Conservation (phyloP, 208 protist genomes). For the Wallacemonas collosoma region DNA sequence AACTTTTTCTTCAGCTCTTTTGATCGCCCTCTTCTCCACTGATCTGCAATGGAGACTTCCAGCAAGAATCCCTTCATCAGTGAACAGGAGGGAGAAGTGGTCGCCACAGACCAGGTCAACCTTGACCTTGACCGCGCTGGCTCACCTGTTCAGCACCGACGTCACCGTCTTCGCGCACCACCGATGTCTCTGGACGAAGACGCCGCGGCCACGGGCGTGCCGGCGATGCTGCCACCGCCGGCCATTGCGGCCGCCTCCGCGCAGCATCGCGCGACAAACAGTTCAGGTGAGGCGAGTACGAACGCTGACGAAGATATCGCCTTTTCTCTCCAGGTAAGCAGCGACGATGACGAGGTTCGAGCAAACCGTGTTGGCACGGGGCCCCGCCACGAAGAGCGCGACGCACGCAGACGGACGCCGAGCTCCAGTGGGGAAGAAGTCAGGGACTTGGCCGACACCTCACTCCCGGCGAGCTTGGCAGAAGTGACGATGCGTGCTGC, state of each 20-base stretch:
- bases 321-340: slow-evolving; percentile 6
- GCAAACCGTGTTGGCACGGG: not conserved
- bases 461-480: slow-evolving; percentile 5
- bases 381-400: too few species aligned
- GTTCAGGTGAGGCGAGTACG: not conserved
- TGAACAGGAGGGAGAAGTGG: not conserved
- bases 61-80: not conserved
- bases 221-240: slow-evolving; percentile 1
- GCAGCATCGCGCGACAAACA: not conserved
- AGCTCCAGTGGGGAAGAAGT: not conserved
- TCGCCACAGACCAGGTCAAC: slow-evolving; percentile 1
- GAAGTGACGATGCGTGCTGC: not conserved
- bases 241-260: not conserved
- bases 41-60: not conserved
- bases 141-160: slow-evolving; percentile 15
- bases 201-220: not conserved
- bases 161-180: slow-evolving; percentile 2
- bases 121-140: slow-evolving; percentile 14
- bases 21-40: not conserved
- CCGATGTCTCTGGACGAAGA: not conserved
- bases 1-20: slow-evolving; percentile 8
- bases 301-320: not conserved
- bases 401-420: too few species aligned
- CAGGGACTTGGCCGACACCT: slow-evolving; percentile 1
- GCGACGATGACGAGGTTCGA: not conserved